phyloP scores from a whole-genome alignment of 345 rosid species.

The Dovyalis caffra region DNA sequence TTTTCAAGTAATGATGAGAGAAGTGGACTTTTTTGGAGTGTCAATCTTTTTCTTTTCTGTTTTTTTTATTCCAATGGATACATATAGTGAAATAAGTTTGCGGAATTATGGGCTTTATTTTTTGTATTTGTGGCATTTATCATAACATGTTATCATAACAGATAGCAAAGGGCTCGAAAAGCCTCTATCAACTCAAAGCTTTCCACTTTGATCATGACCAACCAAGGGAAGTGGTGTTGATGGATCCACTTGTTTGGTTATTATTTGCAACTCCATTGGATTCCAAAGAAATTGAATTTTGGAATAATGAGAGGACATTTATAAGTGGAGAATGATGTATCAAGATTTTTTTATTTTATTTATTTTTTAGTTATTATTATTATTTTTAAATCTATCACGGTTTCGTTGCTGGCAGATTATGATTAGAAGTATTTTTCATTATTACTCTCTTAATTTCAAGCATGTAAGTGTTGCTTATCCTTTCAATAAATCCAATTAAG shows the following conservation, averaged over 20 bases:
- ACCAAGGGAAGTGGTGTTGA: neutral
- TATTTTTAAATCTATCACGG: too few relatives aligned
- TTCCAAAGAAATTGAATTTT: constrained; percentile 10
- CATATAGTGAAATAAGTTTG: neutral
- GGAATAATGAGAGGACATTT: constrained; percentile 12
- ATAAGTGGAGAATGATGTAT: constrained; percentile 1
- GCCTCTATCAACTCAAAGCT: neutral
- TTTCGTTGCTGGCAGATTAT: neutral
- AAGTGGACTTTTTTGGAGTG: neutral
- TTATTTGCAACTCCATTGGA: constrained; percentile 22
- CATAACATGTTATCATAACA: constrained; percentile 8
- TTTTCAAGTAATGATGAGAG: neutral
- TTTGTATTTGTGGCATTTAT: neutral
- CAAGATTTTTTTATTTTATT: too few relatives aligned
- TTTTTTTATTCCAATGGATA: neutral
- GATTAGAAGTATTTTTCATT: neutral
- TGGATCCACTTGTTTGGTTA: constrained; percentile 5
- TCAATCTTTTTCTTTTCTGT: neutral
- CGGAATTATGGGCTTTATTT: constrained; percentile 14
- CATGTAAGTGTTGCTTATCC: neutral
- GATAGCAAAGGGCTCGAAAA: neutral
- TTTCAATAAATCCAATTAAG: neutral
- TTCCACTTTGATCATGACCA: constrained; percentile 1
- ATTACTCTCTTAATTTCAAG: neutral
- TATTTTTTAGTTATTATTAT: too few relatives aligned